phyloP scores from a whole-genome alignment of 345 rosid species.

The Hypericum androsaemum region DNA sequence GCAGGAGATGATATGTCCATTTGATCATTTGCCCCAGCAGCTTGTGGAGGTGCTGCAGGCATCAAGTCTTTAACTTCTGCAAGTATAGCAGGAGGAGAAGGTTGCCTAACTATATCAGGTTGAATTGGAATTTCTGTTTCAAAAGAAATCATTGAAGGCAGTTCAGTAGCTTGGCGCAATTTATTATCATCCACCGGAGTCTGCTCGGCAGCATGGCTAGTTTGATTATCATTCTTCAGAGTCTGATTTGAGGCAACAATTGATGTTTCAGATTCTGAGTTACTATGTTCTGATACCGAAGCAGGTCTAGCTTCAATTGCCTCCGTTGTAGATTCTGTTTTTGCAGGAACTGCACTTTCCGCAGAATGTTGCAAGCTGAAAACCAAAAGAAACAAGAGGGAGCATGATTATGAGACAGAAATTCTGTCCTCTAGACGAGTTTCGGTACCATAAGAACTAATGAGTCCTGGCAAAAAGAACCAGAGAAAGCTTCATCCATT shows the following conservation, averaged over 20 bases:
- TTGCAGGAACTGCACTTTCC: constrained; percentile 34
- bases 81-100: constrained; percentile 92
- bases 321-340: constrained; percentile 16
- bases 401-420: no score
- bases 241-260: constrained; percentile 22
- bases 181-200: constrained; percentile 21
- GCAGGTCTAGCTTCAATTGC: constrained; percentile 7
- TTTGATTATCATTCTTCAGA: constrained; percentile 26
- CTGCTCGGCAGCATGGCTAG: constrained; percentile 18
- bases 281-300: constrained; percentile 10
- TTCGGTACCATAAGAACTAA: no score
- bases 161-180: constrained; percentile 40
- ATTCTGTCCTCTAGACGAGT: no score
- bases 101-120: constrained; percentile 55
- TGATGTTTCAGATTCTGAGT: constrained; percentile 37
- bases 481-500: no score
- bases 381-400: no score
- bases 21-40: constrained; percentile 31
- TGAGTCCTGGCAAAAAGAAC: no score
- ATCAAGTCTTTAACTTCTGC: constrained; percentile 84
- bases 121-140: constrained; percentile 51
- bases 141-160: constrained; percentile 73
- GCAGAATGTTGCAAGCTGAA: constrained; percentile 36
- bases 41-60: constrained; percentile 40
- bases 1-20: constrained; percentile 45